Conservation (phyloP, 805 yeast species). For the Teunomyces kruisii region DNA sequence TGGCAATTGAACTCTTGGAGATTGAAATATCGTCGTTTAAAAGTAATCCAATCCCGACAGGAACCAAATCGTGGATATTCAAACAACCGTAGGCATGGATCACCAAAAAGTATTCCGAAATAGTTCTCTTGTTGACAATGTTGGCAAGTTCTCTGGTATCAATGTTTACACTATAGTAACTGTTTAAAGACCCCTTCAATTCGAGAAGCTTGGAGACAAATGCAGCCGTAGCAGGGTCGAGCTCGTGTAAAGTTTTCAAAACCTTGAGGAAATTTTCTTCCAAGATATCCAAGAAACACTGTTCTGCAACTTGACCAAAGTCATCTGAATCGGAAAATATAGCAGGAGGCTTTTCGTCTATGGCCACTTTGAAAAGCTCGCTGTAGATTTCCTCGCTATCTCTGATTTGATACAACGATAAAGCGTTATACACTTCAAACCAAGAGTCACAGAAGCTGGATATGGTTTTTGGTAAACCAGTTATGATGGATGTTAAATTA, state of each 20-base stretch:
- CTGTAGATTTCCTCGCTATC: slow-evolving; percentile 40
- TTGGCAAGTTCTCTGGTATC: slow-evolving; percentile 11
- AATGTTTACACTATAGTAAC: slow-evolving; percentile 26
- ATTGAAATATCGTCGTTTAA: slow-evolving; percentile 40
- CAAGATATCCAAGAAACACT: slow-evolving; percentile 53
- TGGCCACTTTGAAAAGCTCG: slow-evolving; percentile 34
- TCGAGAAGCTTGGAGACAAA: slow-evolving; percentile 62
- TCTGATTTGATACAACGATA: slow-evolving; percentile 57
- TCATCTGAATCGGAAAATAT: slow-evolving; percentile 38
- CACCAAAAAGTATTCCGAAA: slow-evolving; percentile 58
- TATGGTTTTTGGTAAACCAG: slow-evolving; percentile 53
- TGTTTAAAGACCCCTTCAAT: slow-evolving; percentile 56
- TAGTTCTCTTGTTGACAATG: slow-evolving; percentile 21
- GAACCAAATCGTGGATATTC: slow-evolving; percentile 52
- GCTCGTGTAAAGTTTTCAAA: slow-evolving; percentile 55
- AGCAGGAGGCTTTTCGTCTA: slow-evolving; percentile 31
- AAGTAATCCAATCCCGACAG: slow-evolving; percentile 69
- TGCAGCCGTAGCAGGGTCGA: slow-evolving; percentile 65
- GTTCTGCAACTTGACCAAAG: slow-evolving; percentile 23
- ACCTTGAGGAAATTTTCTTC: slow-evolving; percentile 57
- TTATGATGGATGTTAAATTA: slow-evolving; percentile 43
- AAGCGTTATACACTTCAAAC: slow-evolving; percentile 64
- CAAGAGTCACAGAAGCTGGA: slow-evolving; percentile 54
- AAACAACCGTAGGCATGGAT: slow-evolving; percentile 57
- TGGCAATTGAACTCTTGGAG: slow-evolving; percentile 38